Conservation (phyloP, 78 protist genomes). For the Pigoraptor vietnamica region DNA sequence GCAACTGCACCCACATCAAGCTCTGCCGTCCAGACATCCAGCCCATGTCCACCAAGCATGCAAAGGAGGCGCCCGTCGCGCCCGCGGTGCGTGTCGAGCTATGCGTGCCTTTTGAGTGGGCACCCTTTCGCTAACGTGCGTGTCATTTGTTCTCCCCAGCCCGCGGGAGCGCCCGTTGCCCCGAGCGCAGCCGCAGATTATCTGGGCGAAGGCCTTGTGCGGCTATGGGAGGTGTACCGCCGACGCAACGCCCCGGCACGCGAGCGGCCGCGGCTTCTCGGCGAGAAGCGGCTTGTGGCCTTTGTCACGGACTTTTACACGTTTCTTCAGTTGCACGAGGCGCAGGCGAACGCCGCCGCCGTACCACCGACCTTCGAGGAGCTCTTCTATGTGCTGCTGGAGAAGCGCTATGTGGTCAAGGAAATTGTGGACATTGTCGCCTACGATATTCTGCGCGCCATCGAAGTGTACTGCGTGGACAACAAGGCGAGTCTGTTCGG, state of each 20-base stretch:
- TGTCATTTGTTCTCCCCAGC: too few species aligned
- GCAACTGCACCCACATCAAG: not conserved
- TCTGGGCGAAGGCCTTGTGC: not conserved
- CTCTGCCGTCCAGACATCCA: not conserved
- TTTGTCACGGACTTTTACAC: not conserved
- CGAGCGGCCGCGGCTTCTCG: not conserved
- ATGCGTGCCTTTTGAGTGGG: too few species aligned
- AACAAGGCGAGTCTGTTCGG: too few species aligned
- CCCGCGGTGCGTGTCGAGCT: not conserved
- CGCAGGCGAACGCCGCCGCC: not conserved
- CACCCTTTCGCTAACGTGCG: too few species aligned
- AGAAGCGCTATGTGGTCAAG: not conserved
- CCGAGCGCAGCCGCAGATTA: not conserved
- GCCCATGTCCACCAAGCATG: not conserved
- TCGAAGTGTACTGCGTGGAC: not conserved
- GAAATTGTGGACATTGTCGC: not conserved
- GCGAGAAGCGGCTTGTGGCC: not conserved
- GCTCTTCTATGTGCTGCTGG: not conserved
- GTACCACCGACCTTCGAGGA: not conserved
- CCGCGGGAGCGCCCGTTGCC: too few species aligned
- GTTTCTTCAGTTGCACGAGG: not conserved
- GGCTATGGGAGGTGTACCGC: not conserved
- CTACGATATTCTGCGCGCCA: not conserved
- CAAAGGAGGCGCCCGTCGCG: not conserved
- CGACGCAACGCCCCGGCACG: not conserved